A percentile compares a stretch with the other conserved stretches of the same genome.
Conservation (phyloP, 2,329 filamentous ascomycete genomes). For the Diaporthe caulivora region DNA sequence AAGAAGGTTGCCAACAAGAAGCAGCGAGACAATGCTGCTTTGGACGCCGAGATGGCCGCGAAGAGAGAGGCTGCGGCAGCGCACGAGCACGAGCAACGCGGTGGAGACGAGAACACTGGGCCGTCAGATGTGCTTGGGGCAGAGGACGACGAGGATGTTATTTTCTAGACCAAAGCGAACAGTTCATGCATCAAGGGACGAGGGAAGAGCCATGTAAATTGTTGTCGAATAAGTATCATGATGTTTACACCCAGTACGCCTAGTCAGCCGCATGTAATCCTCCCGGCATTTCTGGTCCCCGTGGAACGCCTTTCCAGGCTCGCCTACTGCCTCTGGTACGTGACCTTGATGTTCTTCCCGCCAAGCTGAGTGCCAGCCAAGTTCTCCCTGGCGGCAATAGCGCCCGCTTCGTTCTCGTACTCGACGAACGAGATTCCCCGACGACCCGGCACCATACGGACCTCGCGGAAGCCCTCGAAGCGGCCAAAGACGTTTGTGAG, state of each 20-base stretch:
- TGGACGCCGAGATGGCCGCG: conserved; percentile 81
- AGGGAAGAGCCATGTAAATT: conserved; percentile 33
- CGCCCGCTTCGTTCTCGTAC: conserved; percentile 90
- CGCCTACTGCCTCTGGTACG: conserved; percentile 86
- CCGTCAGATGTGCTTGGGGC: conserved; percentile 78
- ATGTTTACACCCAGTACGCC: conserved; percentile 33
- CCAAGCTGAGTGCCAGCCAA: conserved; percentile 86
- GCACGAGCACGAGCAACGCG: conserved; percentile 55
- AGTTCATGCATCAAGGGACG: conserved; percentile 21
- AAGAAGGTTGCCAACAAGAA: conserved; percentile 95
- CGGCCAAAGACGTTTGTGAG: conserved; percentile 85
- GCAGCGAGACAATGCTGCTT: conserved; percentile 78
- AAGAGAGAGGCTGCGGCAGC: conserved; percentile 69
- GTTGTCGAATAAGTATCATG: conserved; percentile 42
- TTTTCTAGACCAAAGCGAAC: conserved; percentile 70
- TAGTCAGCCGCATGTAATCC: conserved; percentile 30
- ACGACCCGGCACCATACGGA: conserved; percentile 87
- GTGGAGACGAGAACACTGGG: conserved; percentile 54
- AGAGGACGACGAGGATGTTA: conserved; percentile 85
- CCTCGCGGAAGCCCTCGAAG: conserved; percentile 95
- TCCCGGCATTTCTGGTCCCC: background rate
- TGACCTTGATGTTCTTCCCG: conserved; percentile 89
- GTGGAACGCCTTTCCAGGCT: background rate
- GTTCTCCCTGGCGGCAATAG: conserved; percentile 93
- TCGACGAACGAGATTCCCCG: conserved; percentile 96